Evolutionary conservation across 192 early-diverging fungal genomes (phyloP).

Genomic region (Allomyces arbusculus): DNA sequence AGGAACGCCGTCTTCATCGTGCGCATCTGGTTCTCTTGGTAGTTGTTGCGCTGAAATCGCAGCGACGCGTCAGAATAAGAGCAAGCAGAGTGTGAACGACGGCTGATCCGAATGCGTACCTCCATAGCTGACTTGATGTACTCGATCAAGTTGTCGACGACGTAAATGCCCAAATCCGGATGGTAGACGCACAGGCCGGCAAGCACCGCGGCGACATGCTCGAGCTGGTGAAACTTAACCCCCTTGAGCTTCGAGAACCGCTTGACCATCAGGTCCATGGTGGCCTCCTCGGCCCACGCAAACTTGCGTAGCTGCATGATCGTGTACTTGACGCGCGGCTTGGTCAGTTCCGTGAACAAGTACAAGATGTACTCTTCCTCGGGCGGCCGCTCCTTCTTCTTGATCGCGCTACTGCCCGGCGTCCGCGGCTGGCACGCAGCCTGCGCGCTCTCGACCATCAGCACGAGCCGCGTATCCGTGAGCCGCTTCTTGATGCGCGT

Average conservation of each 20-base stretch:
- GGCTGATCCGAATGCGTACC: slow-evolving; percentile 6
- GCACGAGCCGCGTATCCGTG: slow-evolving; percentile 53
- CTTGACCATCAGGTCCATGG: slow-evolving; percentile 34
- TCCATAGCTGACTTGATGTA: slow-evolving; percentile 77
- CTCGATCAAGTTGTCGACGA: slow-evolving; percentile 74
- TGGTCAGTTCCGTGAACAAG: slow-evolving; percentile 57
- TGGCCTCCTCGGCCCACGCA: slow-evolving; percentile 53
- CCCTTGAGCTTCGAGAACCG: slow-evolving; percentile 85
- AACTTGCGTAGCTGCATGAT: slow-evolving; percentile 53
- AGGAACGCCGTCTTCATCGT: slow-evolving; percentile 63
- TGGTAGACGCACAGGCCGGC: slow-evolving; percentile 58
- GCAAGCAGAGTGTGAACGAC: not conserved
- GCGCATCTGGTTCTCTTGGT: slow-evolving; percentile 78
- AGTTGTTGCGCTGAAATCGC: slow-evolving; percentile 46
- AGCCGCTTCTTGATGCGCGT: not conserved
- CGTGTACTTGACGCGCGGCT: slow-evolving; percentile 42
- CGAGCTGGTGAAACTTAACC: slow-evolving; percentile 67
- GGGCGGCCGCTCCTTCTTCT: slow-evolving; percentile 51
- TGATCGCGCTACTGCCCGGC: slow-evolving; percentile 35
- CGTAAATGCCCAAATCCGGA: slow-evolving; percentile 64
- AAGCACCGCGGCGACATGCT: slow-evolving; percentile 40
- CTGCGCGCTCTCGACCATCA: slow-evolving; percentile 90
- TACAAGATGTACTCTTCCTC: slow-evolving; percentile 78
- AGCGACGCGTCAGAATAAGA: not conserved
- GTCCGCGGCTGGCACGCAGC: slow-evolving; percentile 44